Evolutionary conservation across 495 filamentous ascomycete genomes (phyloP), one percentile per base, ranked within the genome.

Genomic region (Pyrenopolyporus hunteri): DNA sequence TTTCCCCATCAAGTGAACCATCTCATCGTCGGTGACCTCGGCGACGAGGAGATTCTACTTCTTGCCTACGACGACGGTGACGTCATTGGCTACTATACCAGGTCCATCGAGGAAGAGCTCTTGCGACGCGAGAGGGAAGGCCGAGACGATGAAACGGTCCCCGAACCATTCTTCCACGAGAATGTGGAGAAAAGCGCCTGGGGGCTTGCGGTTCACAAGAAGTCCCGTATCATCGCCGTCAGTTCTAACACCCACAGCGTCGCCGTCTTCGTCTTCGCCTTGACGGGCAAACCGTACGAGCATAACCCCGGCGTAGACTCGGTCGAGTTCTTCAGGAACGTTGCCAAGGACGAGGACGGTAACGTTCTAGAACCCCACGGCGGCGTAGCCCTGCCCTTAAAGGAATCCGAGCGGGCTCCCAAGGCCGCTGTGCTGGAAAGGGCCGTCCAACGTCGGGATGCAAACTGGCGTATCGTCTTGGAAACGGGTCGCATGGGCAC

Each of bases 21-120:
- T 51, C 74, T 98, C 2, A 80, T 91, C 28, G 80, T 96, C 14
- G 90, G 92, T 33, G 84, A 89, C 43, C 75, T 98, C 2, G 94
- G 94, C 2, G 73, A 83, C 23, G 83, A 92, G 39, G 94, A 98
- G 72, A 84, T 96, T 9, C 56, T 97, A 14, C 71, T 93, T 1
- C 77, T 88, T 36, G 85, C 80, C 8, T 92, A 87, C 52, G 94
- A 97, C 64, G 92, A 97, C 60, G 94, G 94, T 4, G 93, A 98
- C 72, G 86, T 95, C 7, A 81, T 89, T 29, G 92, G 85, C 3
- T 96, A 93, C 71, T 86, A 89, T 59, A 89, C 87, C 1, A 80
- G 72, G 9, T 23, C 69, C 3, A 76, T 82, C 26, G 78, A 69
- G 17, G 65, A 49, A 2, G 57, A 59, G 10, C 50, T 71, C 28